Conservation (phyloP, 2,329 filamentous ascomycete species). For the Aspergillus nomiae region DNA sequence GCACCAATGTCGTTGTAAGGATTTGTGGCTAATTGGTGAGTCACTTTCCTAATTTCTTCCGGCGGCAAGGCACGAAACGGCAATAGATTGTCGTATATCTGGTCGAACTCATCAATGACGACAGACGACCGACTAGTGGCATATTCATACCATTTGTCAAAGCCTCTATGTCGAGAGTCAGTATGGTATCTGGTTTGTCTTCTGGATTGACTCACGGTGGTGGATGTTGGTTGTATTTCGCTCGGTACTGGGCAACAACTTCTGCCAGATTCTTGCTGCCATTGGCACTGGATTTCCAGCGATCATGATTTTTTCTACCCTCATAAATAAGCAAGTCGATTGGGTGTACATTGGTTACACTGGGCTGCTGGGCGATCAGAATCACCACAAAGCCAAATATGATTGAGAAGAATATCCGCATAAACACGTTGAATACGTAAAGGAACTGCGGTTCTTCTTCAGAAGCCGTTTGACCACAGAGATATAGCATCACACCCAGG, state of each 20-base stretch:
- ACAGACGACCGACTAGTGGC: conserved; percentile 54
- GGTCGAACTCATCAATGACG: conserved; percentile 63
- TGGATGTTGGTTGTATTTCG: conserved; percentile 56
- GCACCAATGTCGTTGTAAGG: conserved; percentile 59
- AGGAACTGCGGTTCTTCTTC: conserved; percentile 33
- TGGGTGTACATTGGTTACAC: conserved; percentile 51
- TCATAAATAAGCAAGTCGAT: conserved; percentile 58
- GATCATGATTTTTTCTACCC: conserved; percentile 50
- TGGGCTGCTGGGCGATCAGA: conserved; percentile 44
- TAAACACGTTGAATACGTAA: conserved; percentile 28
- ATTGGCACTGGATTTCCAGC: conserved; percentile 51
- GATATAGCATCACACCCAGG: conserved; percentile 30
- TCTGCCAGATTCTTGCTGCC: conserved; percentile 51
- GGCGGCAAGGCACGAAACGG: conserved; percentile 59
- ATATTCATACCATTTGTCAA: conserved; percentile 62
- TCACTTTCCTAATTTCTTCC: conserved; percentile 53
- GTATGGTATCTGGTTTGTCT: background rate
- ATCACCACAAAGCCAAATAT: conserved; percentile 47
- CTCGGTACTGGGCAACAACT: conserved; percentile 54
- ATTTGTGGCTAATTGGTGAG: conserved; percentile 55
- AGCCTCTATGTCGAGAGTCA: conserved; percentile 42
- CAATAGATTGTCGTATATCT: conserved; percentile 58
- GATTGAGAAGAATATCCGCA: conserved; percentile 42
- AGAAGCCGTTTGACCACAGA: conserved; percentile 28
- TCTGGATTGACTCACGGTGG: conserved; percentile 48